These are phyloP conservation scores for Colletotrichum euphorbiae DNA, from an alignment of 2,329 filamentous ascomycete genomes.

Conservation along the genomic window DNA sequence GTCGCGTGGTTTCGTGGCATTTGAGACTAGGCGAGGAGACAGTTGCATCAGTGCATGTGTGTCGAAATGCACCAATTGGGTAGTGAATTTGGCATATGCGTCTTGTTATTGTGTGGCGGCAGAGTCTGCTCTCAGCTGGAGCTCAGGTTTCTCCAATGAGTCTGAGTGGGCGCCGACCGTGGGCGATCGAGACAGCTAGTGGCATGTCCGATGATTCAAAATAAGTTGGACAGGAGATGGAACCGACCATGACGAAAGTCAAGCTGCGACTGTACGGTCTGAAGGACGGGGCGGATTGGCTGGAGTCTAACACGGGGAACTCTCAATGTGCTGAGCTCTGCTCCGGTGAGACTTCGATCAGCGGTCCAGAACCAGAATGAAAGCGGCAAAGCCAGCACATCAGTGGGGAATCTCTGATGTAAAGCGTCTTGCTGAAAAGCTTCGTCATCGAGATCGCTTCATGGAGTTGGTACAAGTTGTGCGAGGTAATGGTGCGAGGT, in stretches of 20 bases:
- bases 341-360: background rate
- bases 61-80: background rate
- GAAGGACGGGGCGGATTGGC: background rate
- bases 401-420: constrained; percentile 20
- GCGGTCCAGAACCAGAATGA: background rate
- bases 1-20: constrained; percentile 25
- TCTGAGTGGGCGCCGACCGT: constrained; percentile 11
- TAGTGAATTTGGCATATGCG: constrained; percentile 15
- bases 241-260: constrained; percentile 2
- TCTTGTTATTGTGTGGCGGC: constrained; percentile 9
- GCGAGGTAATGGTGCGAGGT: background rate
- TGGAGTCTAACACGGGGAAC: background rate
- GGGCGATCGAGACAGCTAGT: constrained; percentile 19
- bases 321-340: background rate
- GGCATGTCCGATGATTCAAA: constrained; percentile 8
- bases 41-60: background rate
- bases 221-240: background rate
- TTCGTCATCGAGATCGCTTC: constrained; percentile 26
- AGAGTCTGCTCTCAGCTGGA: constrained; percentile 25
- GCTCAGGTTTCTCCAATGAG: background rate
- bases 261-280: background rate
- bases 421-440: background rate
- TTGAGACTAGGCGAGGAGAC: background rate
- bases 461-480: background rate
- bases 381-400: constrained; percentile 26